Evolutionary conservation across 2,329 filamentous ascomycete genomes (phyloP), one percentile per base, ranked within the genome.

Genomic region (Cladosporium sp.): DNA sequence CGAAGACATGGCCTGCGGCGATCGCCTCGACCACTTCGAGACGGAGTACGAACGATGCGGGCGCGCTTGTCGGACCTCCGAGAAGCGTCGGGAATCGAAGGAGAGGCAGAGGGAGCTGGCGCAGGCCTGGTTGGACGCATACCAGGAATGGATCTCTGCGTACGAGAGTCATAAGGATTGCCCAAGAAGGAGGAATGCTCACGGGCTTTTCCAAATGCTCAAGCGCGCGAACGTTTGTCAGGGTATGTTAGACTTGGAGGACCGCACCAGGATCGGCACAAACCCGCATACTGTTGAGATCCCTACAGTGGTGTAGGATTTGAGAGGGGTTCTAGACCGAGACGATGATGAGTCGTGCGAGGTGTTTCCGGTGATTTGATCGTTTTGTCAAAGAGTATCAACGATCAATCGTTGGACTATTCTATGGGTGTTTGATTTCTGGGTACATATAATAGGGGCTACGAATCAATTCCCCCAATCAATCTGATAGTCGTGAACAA

Each of bases 101-200:
- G 29, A 27, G 13, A 20, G 18, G 30, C 42, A 36, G 42, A 34
- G 18, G 9, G 8, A 19, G 42, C 30, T 44, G 42, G 42, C 42
- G 18, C 17, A 34, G 42, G 24, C 13, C 3, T 44, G 42, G 42
- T n/a, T 22, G 29, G 9, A 27, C 11, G 30, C 42, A 2, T 44
- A 44, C 15, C 18, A 44, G 3, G 29, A 44, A 7, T 44, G 42
- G 42, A 17, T 44, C 4, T 32, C 24, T 18, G 17, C 18, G 19
- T 44, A 44, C 4, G 29, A 44, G 18, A 44, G 29, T 6, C 42
- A 44, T 11, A 44, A 44, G 42, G 42, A 44, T 12, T 44, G 42
- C 34, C 42, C 42, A 29, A 27, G 30, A 29, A 44, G 29, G 29
- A 17, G 42, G 42, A 34, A 44, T n/a, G 9, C 29, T 3, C 42